Conservation (phyloP, 169 alveolate species). For the Plasmodium chabaudi region DNA sequence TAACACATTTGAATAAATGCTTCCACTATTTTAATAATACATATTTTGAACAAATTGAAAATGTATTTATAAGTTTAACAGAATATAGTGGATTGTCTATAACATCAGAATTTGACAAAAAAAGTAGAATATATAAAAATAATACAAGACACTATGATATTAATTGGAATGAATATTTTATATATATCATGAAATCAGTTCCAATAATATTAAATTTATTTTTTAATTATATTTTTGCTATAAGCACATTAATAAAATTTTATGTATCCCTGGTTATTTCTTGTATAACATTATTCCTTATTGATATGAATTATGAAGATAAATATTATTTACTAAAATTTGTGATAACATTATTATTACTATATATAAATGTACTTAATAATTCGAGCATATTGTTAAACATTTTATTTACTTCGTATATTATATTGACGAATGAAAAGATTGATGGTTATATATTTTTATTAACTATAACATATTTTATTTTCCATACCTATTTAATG, state of each 20-base stretch:
- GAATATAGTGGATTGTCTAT: not conserved
- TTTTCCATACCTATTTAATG: constrained; percentile 57
- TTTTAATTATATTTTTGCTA: constrained; percentile 37
- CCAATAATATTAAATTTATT: constrained; percentile 33
- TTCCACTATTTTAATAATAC: not conserved
- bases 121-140: not conserved
- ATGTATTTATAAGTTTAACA: not conserved
- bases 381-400: constrained; percentile 45
- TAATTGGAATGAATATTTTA: not conserved
- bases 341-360: constrained; percentile 6
- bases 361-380: constrained; percentile 49
- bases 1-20: constrained; percentile 1
- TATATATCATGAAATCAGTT: not conserved
- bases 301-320: not conserved
- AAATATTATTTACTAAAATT: constrained; percentile 14
- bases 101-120: not conserved
- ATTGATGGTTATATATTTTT: constrained; percentile 20
- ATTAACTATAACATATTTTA: constrained; percentile 26
- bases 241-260: constrained; percentile 51
- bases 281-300: constrained; percentile 44
- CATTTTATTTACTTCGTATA: constrained; percentile 51
- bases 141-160: not conserved
- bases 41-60: constrained; percentile 19
- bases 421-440: constrained; percentile 22
- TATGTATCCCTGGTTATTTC: constrained; percentile 41